phyloP scores from a whole-genome alignment of 163 green algal species.

The Chloromonas sp. region DNA sequence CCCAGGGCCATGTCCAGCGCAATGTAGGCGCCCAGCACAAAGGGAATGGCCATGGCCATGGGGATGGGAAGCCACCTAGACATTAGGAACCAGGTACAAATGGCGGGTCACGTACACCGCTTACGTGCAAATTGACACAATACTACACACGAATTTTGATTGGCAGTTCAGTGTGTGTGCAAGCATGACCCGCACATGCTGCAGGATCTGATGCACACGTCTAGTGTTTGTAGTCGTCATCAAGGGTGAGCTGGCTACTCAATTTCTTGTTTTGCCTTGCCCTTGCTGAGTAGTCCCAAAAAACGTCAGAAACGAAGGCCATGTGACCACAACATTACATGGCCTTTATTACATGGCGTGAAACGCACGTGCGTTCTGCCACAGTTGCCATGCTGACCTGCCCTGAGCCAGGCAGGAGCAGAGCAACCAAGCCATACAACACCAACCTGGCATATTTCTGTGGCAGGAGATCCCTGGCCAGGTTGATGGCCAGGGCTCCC shows the following conservation, averaged over 20 bases:
- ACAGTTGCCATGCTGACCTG: too few species aligned
- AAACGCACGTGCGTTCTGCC: too few species aligned
- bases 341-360: background rate
- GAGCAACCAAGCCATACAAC: background rate
- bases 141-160: background rate
- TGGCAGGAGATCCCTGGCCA: background rate
- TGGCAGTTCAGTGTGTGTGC: background rate
- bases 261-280: too few species aligned
- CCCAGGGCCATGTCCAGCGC: constrained; percentile 9
- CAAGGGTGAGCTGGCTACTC: too few species aligned
- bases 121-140: too few species aligned
- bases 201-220: too few species aligned
- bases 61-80: background rate
- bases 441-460: background rate
- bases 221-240: too few species aligned
- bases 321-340: background rate
- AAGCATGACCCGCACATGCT: background rate
- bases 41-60: constrained; percentile 18
- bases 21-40: constrained; percentile 7
- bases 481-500: background rate
- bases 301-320: too few species aligned
- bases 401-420: too few species aligned
- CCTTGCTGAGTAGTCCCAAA: too few species aligned
- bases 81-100: too few species aligned
- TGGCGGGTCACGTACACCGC: too few species aligned